These are phyloP conservation scores for Solanum microdontum DNA, from an alignment of 257 asterid genomes.

Conservation along the genomic window DNA sequence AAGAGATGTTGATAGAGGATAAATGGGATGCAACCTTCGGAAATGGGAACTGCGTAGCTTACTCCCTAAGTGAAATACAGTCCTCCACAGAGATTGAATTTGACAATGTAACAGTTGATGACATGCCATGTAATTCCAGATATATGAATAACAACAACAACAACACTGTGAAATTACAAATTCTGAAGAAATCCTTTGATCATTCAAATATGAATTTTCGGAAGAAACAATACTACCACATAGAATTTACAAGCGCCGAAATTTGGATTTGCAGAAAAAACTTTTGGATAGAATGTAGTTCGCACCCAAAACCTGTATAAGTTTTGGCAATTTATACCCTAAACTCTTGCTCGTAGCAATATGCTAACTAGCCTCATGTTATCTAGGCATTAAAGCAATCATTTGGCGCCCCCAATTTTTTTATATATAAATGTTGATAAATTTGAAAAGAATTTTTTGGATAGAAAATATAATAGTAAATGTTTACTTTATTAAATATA, in stretches of 20 bases:
- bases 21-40: constrained; percentile 9
- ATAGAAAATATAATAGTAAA: background rate
- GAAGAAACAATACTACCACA: background rate
- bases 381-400: no score
- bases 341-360: background rate
- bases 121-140: constrained; percentile 38
- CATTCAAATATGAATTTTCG: background rate
- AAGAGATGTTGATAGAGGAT: constrained; percentile 12
- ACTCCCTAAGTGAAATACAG: constrained; percentile 26
- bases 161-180: background rate
- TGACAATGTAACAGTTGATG: constrained; percentile 26
- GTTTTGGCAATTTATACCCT: background rate
- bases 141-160: background rate
- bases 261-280: background rate
- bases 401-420: no score
- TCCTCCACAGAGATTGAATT: constrained; percentile 33
- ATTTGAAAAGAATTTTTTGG: background rate
- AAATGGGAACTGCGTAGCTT: constrained; percentile 6
- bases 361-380: background rate
- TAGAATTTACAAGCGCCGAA: background rate
- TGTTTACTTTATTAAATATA: background rate
- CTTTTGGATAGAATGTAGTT: background rate
- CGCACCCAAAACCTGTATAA: background rate
- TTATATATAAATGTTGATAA: background rate
- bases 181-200: background rate